phyloP scores from a whole-genome alignment of 768 basidiomycete genomes.

The Lactarius sp. region DNA sequence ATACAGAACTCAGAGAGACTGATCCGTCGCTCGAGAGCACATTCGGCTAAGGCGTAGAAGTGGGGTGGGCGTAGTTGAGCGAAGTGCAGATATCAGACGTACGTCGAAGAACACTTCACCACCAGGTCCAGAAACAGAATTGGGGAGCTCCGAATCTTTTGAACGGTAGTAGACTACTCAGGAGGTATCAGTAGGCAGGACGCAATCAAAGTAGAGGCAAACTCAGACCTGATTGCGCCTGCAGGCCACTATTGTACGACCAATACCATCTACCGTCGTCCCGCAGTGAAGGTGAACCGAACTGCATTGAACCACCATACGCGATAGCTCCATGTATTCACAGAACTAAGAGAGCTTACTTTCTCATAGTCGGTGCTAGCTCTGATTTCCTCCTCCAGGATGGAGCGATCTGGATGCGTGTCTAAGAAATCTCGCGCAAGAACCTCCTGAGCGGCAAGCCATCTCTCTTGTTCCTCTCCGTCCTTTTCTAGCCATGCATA shows the following conservation, averaged over 20 bases:
- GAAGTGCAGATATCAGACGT: slow-evolving; percentile 25
- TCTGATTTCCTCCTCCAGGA: slow-evolving; percentile 55
- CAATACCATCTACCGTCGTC: slow-evolving; percentile 76
- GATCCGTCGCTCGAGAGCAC: slow-evolving; percentile 68
- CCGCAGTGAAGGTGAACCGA: slow-evolving; percentile 55
- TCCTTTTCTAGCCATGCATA: slow-evolving; percentile 71
- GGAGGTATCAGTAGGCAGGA: not conserved
- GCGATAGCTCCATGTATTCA: not conserved
- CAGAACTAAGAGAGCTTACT: slow-evolving; percentile 4
- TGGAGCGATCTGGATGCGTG: slow-evolving; percentile 53
- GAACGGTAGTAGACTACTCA: slow-evolving; percentile 57
- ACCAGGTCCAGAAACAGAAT: slow-evolving; percentile 39
- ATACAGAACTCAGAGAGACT: slow-evolving; percentile 50
- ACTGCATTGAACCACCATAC: slow-evolving; percentile 37
- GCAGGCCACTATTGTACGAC: slow-evolving; percentile 73
- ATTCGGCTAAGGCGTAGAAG: slow-evolving; percentile 48
- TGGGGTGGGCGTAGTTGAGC: not conserved
- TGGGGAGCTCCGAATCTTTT: slow-evolving; percentile 48
- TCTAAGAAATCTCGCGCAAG: slow-evolving; percentile 59
- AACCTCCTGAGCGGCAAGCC: slow-evolving; percentile 56
- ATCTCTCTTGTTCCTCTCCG: slow-evolving; percentile 57
- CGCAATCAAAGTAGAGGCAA: not conserved
- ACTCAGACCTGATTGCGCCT: slow-evolving; percentile 49
- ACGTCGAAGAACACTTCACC: slow-evolving; percentile 81
- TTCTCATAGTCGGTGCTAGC: slow-evolving; percentile 45